phyloP scores from a whole-genome alignment of 2,329 filamentous ascomycete genomes.

The Phyllosticta citrichinensis region DNA sequence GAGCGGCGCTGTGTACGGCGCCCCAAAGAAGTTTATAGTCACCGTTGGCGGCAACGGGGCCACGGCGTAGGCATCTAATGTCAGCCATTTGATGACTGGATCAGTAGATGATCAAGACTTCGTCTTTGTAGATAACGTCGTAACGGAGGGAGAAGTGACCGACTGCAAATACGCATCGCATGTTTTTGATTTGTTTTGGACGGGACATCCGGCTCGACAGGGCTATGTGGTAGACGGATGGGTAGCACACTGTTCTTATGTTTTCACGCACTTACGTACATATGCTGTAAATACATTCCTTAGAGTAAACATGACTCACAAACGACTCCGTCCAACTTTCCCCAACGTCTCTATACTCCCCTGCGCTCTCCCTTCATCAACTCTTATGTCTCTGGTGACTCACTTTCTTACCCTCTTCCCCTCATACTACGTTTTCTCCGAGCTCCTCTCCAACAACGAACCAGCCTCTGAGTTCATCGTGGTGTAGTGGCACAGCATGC shows the following conservation, averaged over 20 bases:
- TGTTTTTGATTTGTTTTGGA: not conserved
- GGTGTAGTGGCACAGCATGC: not conserved
- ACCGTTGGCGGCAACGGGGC: conserved; percentile 33
- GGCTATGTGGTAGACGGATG: not conserved
- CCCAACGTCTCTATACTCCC: no score
- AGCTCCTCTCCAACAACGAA: not conserved
- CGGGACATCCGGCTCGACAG: not conserved
- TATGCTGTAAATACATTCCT: not conserved
- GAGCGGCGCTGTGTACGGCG: conserved; percentile 40
- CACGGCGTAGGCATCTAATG: not conserved
- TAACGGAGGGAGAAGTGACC: no score
- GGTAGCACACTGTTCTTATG: not conserved
- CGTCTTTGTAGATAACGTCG: no score
- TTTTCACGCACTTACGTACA: not conserved
- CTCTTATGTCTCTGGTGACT: not conserved
- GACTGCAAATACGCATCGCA: not conserved
- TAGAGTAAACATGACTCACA: no score
- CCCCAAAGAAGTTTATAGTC: conserved; percentile 37
- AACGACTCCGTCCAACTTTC: no score
- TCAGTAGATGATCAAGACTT: no score
- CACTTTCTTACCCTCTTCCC: no score
- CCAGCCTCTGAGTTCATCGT: not conserved
- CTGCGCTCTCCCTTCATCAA: not conserved
- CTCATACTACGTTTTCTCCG: no score
- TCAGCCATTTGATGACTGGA: not conserved